These are phyloP conservation scores for Jackrogersella multiformis DNA, from an alignment of 495 filamentous ascomycete species.

Conservation along the genomic window DNA sequence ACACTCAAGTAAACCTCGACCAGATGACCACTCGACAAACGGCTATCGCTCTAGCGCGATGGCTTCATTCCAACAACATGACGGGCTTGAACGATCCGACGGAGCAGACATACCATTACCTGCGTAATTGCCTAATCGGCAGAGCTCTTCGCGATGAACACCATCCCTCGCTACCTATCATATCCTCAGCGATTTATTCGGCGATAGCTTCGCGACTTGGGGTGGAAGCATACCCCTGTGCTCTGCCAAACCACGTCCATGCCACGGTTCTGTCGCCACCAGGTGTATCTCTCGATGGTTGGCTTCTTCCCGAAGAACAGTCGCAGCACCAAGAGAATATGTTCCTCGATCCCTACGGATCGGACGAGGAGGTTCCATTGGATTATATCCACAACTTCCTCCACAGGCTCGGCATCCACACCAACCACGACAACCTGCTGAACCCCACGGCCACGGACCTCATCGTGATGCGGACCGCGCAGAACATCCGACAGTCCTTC, in stretches of 20 bases:
- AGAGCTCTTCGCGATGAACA: slow-evolving; percentile 72
- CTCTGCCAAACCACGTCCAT: slow-evolving; percentile 82
- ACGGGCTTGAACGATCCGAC: slow-evolving; percentile 67
- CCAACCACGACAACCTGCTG: slow-evolving; percentile 66
- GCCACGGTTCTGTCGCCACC: slow-evolving; percentile 70
- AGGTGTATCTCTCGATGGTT: slow-evolving; percentile 71
- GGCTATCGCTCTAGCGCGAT: slow-evolving; percentile 71
- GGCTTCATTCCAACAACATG: slow-evolving; percentile 70
- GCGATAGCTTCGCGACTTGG: slow-evolving; percentile 64
- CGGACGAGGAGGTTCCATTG: slow-evolving; percentile 69
- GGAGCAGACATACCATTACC: slow-evolving; percentile 72
- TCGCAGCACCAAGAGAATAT: slow-evolving; percentile 61
- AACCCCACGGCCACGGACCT: slow-evolving; percentile 66
- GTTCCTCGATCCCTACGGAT: slow-evolving; percentile 86
- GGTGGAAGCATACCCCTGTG: slow-evolving; percentile 75
- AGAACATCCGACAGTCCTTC: slow-evolving; percentile 74
- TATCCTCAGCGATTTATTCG: slow-evolving; percentile 70
- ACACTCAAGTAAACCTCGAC: slow-evolving; percentile 59
- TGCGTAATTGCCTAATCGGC: slow-evolving; percentile 88
- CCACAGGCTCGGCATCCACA: slow-evolving; percentile 67
- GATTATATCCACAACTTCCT: slow-evolving; percentile 68
- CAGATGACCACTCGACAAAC: slow-evolving; percentile 67
- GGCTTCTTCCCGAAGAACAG: slow-evolving; percentile 31
- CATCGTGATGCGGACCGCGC: slow-evolving; percentile 77
- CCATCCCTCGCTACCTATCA: slow-evolving; percentile 80